These are phyloP conservation scores for Senecio squalidus DNA, from an alignment of 140 eudicot species.

Conservation along the genomic window DNA sequence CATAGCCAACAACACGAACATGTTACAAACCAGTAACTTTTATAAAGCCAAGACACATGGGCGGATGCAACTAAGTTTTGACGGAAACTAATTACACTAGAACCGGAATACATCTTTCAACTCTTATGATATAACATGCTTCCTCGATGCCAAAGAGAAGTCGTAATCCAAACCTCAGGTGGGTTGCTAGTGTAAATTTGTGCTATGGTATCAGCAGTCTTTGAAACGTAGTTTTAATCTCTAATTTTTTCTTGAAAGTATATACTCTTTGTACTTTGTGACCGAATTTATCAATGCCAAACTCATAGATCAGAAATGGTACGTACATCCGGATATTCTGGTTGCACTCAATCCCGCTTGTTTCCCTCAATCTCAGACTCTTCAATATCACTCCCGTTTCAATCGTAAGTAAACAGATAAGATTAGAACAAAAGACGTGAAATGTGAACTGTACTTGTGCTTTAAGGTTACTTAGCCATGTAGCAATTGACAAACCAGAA, in stretches of 20 bases:
- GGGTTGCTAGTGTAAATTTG: conserved; percentile 27
- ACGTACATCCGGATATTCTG: conserved; percentile 72
- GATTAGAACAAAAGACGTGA: background rate
- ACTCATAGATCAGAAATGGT: conserved; percentile 22
- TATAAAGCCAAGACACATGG: background rate
- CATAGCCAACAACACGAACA: background rate
- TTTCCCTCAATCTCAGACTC: conserved; percentile 67
- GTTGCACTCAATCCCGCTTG: conserved; percentile 80
- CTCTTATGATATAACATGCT: background rate
- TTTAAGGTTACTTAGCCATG: conserved; percentile 73
- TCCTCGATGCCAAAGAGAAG: background rate
- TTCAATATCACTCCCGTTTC: conserved; percentile 73
- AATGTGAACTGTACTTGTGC: conserved; percentile 54
- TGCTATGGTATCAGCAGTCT: conserved; percentile 45
- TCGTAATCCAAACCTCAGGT: background rate
- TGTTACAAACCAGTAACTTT: background rate
- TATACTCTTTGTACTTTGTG: conserved; percentile 56
- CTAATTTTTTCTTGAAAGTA: conserved; percentile 37
- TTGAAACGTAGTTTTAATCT: conserved; percentile 43
- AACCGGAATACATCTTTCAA: background rate
- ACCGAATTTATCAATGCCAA: conserved; percentile 64
- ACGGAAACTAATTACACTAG: background rate
- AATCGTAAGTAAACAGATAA: conserved; percentile 5
- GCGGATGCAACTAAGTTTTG: background rate
- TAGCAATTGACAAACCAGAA: conserved; percentile 84